These are phyloP conservation scores for Alisma plantagoaquatica DNA, from an alignment of 106 monocot species.

Conservation along the genomic window DNA sequence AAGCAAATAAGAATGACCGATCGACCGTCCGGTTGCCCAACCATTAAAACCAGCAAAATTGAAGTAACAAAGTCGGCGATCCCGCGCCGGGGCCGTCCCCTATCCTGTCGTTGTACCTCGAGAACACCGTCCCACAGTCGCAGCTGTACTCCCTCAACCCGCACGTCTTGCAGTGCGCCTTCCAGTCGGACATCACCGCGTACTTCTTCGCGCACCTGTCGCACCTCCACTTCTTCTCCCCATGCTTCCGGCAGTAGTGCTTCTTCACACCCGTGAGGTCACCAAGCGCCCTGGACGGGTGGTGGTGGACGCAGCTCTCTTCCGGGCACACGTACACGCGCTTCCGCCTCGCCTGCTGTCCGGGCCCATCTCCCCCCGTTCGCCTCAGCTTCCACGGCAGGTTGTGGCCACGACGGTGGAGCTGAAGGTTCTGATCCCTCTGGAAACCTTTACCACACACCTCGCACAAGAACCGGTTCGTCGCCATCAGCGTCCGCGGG, in stretches of 20 bases:
- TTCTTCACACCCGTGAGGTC: slow-evolving; percentile 6
- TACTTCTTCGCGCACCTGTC: slow-evolving; percentile 90
- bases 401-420: slow-evolving; percentile 6
- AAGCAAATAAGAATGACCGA: no score
- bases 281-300: slow-evolving; percentile 1
- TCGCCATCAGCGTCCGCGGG: slow-evolving; percentile 2
- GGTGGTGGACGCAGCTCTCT: neutral
- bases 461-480: slow-evolving; percentile 7
- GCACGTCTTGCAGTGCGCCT: slow-evolving; percentile 93
- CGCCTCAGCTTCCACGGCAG: slow-evolving; percentile 6
- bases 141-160: slow-evolving; percentile 89
- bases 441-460: slow-evolving; percentile 3
- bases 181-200: slow-evolving; percentile 92
- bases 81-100: no score
- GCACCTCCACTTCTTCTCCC: slow-evolving; percentile 99
- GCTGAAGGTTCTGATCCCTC: slow-evolving; percentile 10
- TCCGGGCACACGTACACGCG: slow-evolving; percentile 5
- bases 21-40: no score
- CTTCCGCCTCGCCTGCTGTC: neutral
- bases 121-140: slow-evolving; percentile 34
- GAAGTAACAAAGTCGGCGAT: no score
- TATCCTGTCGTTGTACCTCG: no score
- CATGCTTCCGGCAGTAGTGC: slow-evolving; percentile 45
- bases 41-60: no score
- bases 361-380: no score